Evolutionary conservation across 1,284 basidiomycete genomes (phyloP).

Genomic region (Marasmius tenuissimus): DNA sequence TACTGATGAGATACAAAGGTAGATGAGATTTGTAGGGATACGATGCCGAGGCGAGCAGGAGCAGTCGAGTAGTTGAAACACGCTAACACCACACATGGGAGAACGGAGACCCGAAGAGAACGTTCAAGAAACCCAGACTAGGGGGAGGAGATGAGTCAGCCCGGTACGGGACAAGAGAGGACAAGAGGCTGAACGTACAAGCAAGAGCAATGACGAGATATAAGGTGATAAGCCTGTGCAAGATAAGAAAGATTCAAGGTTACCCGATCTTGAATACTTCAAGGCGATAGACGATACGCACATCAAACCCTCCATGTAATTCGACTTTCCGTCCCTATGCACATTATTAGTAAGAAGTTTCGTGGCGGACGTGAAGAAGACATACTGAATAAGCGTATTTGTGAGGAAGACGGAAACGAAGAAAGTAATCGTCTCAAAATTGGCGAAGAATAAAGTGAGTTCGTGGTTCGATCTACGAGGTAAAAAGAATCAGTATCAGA

Average conservation of each 20-base stretch:
- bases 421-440: slow-evolving; percentile 82
- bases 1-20: too few species aligned
- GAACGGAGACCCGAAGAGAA: too few species aligned
- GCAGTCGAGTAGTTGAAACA: too few species aligned
- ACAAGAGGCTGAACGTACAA: slow-evolving; percentile 31
- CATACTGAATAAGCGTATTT: slow-evolving; percentile 75
- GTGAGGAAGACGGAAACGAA: slow-evolving; percentile 86
- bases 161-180: background rate
- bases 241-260: background rate
- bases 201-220: slow-evolving; percentile 65
- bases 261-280: background rate
- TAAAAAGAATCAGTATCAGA: background rate
- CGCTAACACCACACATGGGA: too few species aligned
- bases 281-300: background rate
- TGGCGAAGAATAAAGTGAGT: slow-evolving; percentile 81
- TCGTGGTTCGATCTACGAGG: slow-evolving; percentile 64
- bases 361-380: slow-evolving; percentile 16
- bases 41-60: too few species aligned
- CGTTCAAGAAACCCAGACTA: too few species aligned
- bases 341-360: background rate
- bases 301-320: slow-evolving; percentile 87
- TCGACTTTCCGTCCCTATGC: slow-evolving; percentile 73
- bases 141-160: too few species aligned
- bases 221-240: slow-evolving; percentile 48
- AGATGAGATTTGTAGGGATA: too few species aligned